Evolutionary conservation across 805 yeast species (phyloP), one percentile per base, ranked within the genome.

Genomic region (Yarrowia yakushimensis): DNA sequence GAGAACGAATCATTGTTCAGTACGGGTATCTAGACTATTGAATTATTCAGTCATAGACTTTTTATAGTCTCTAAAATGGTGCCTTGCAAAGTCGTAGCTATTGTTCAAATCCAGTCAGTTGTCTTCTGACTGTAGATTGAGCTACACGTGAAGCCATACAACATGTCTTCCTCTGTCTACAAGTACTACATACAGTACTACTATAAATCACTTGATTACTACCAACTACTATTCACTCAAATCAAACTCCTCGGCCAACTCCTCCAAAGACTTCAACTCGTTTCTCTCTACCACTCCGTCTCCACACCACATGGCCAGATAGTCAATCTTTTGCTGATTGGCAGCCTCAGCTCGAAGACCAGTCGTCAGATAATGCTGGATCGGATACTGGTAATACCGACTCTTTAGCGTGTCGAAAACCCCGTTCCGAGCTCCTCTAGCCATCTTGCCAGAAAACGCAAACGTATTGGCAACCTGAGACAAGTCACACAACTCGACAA

Each of bases 371-470:
- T 39, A 55, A 11, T 55, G 61, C 22, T 55, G 61, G 11, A 55
- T 30, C 22, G 61, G 61, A 6, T 55, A 55, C 11, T 39, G 39
- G 17, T 39, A 55, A 17, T n/a, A 13, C 8, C 27, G 6, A 12
- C 18, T 11, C 13, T n/a, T 27, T 17, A 55, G 30, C 7, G 8
- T 13, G 12, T 39, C 30, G 11, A 39, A 30, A 3, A 22, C 28
- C 3, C 22, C 8, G 48, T 55, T 55, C 2, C 10, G 10, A 5
- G 30, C 39, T 1, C 61, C 61, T 20, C 39, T 39, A 30, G 61
- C 61, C 46, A 55, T 39, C 39, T 55, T 55, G 7, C 61, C 61
- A 3, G 61, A 55, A 8, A 55, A 55, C 11, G 61, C 61, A 15
- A 27, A 39, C 15, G 61, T 55, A 48, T 28, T 39, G 25, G 17